Evolutionary conservation across 352 stramenopile species (phyloP).

Genomic region (Phytophthora sojae): DNA sequence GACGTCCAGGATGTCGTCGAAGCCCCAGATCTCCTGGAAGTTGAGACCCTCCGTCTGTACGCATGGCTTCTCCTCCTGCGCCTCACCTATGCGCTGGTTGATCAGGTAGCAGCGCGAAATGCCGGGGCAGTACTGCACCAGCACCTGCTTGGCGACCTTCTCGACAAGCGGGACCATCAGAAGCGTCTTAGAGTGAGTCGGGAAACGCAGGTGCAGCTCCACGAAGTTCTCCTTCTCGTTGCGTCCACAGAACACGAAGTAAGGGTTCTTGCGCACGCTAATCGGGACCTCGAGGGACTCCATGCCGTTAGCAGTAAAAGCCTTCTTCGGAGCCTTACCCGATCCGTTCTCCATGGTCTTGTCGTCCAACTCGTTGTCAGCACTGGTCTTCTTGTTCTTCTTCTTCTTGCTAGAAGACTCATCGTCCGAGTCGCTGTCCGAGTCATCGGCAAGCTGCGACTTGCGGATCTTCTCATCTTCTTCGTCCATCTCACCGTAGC

Average conservation of each 20-base stretch:
- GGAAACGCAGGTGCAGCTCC: conserved; percentile 88
- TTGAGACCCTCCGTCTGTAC: conserved; percentile 98
- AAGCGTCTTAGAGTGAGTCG: conserved; percentile 89
- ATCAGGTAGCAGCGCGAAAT: conserved; percentile 92
- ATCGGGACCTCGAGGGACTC: conserved; percentile 77
- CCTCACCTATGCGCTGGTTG: conserved; percentile 84
- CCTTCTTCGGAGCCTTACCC: conserved; percentile 40
- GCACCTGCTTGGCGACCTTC: conserved; percentile 84
- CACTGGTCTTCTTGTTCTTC: conserved; percentile 24
- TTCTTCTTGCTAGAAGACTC: conserved; percentile 54
- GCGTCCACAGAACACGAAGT: conserved; percentile 84
- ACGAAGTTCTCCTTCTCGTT: conserved; percentile 86
- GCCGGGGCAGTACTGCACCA: conserved; percentile 88
- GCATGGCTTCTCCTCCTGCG: conserved; percentile 84
- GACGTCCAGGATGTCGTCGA: conserved; percentile 93
- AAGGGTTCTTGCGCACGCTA: conserved; percentile 87
- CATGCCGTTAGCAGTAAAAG: conserved; percentile 61
- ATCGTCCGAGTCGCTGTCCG: conserved; percentile 67
- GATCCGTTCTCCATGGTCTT: conserved; percentile 47
- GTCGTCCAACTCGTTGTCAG: conserved; percentile 37
- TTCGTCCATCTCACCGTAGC: conserved; percentile 94
- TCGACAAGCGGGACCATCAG: conserved; percentile 92
- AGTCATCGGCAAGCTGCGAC: conserved; percentile 63
- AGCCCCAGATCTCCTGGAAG: conserved; percentile 98
- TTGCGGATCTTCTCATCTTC: conserved; percentile 92